These are phyloP conservation scores for Amborella trichopoda DNA, from an alignment of 164 flowering plant genomes.

Conservation along the genomic window DNA sequence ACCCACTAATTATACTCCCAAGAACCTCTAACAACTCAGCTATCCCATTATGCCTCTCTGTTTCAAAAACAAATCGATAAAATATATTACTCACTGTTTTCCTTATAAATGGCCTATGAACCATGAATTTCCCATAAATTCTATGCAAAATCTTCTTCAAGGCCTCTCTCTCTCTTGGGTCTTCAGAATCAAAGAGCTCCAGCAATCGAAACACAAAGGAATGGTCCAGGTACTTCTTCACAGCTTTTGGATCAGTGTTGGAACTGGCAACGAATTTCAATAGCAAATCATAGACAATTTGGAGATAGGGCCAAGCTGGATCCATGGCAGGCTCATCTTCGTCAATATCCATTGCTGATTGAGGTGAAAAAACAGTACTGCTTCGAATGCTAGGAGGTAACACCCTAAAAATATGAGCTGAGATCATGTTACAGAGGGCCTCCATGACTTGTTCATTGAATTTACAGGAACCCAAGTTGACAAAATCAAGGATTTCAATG, in stretches of 20 bases:
- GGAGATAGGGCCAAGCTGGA: constrained; percentile 30
- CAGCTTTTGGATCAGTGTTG: constrained; percentile 27
- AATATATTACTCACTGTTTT: constrained; percentile 28
- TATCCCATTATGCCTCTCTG: constrained; percentile 31
- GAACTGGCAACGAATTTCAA: constrained; percentile 25
- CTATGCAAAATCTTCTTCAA: constrained; percentile 30
- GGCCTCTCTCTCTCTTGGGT: constrained; percentile 32
- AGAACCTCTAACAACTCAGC: constrained; percentile 32
- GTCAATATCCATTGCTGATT: too few relatives aligned
- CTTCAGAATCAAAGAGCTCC: constrained; percentile 31
- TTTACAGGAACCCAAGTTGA: too few relatives aligned
- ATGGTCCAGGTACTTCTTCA: constrained; percentile 28
- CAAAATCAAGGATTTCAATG: too few relatives aligned
- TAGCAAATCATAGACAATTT: constrained; percentile 28
- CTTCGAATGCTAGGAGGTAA: too few relatives aligned
- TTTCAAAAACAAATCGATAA: constrained; percentile 31
- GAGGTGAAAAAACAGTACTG: too few relatives aligned
- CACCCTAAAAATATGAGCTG: too few relatives aligned
- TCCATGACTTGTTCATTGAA: too few relatives aligned
- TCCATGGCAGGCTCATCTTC: constrained; percentile 32
- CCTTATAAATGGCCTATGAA: constrained; percentile 34
- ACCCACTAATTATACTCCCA: constrained; percentile 36
- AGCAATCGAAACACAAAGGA: constrained; percentile 27
- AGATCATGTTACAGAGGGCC: too few relatives aligned
- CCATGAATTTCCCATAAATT: constrained; percentile 35